phyloP scores from a whole-genome alignment of 108 stramenopile genomes.

The Cyclotella baltica region DNA sequence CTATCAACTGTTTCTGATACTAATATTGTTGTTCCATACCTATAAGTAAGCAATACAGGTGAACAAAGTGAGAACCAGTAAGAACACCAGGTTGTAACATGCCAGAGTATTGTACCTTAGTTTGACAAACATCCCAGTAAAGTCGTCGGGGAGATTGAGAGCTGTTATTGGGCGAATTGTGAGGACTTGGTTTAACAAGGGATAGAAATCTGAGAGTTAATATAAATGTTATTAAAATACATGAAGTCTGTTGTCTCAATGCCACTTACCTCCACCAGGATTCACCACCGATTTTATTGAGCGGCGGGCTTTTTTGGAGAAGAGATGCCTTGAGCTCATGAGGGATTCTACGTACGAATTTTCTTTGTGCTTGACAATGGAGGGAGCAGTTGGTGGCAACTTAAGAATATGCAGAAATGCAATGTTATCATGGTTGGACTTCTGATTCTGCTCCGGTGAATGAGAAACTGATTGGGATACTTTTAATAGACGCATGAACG shows the following conservation, averaged over 20 bases:
- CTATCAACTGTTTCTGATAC: slow-evolving; percentile 70
- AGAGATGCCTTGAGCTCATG: slow-evolving; percentile 47
- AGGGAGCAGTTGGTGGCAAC: slow-evolving; percentile 31
- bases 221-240: too few relatives aligned
- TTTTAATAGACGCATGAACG: slow-evolving; percentile 10
- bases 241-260: neutral
- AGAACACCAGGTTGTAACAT: neutral
- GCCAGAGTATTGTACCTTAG: slow-evolving; percentile 37
- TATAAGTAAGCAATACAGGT: slow-evolving; percentile 11
- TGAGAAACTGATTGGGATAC: neutral
- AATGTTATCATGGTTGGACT: neutral
- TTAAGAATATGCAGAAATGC: slow-evolving; percentile 25
- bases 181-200: slow-evolving; percentile 57
- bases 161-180: slow-evolving; percentile 82
- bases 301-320: slow-evolving; percentile 64
- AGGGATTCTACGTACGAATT: slow-evolving; percentile 21
- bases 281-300: slow-evolving; percentile 65
- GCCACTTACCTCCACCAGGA: slow-evolving; percentile 61
- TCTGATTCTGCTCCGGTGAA: neutral
- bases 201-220: too few relatives aligned
- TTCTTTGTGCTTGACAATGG: slow-evolving; percentile 25
- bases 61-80: too few relatives aligned
- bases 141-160: slow-evolving; percentile 79
- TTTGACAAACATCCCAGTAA: slow-evolving; percentile 78
- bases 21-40: slow-evolving; percentile 58